Conservation (phyloP, 2,329 filamentous ascomycete species). For the Aspergillus neoniger region DNA sequence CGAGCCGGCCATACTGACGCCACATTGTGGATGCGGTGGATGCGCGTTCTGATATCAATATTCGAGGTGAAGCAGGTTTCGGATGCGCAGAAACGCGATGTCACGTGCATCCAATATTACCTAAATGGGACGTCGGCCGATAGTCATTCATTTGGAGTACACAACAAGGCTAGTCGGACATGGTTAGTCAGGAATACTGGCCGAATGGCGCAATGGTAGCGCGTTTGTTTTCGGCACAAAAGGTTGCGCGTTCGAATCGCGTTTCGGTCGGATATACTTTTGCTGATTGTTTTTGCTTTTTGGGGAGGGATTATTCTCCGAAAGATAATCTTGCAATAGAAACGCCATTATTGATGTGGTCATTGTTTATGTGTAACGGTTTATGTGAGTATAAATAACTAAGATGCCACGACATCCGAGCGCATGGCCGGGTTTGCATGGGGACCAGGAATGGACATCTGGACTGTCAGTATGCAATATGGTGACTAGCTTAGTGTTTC, state of each 20-base stretch:
- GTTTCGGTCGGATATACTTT: conserved; percentile 13
- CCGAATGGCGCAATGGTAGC: conserved; percentile 19
- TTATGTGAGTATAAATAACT: neutral
- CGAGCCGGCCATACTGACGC: conserved; percentile 26
- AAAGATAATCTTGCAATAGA: neutral
- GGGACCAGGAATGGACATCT: too few species aligned
- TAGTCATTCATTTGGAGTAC: neutral
- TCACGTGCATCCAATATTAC: neutral
- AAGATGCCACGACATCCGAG: neutral
- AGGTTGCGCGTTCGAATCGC: conserved; percentile 14
- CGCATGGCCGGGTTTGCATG: too few species aligned
- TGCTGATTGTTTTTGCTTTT: neutral
- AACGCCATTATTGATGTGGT: neutral
- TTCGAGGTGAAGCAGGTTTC: neutral
- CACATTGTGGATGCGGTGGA: conserved; percentile 23
- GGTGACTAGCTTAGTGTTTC: too few species aligned
- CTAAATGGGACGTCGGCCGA: neutral
- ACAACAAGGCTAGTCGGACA: neutral
- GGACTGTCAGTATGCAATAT: too few species aligned
- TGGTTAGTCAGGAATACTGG: neutral
- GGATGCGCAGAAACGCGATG: neutral
- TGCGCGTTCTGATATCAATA: neutral
- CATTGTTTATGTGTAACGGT: neutral
- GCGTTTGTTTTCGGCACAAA: conserved; percentile 19
- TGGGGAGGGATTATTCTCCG: neutral